A percentile compares a stretch with the other conserved stretches of the same genome.
phyloP scores from a whole-genome alignment of 345 rosid genomes.

The Eucalyptus albens region DNA sequence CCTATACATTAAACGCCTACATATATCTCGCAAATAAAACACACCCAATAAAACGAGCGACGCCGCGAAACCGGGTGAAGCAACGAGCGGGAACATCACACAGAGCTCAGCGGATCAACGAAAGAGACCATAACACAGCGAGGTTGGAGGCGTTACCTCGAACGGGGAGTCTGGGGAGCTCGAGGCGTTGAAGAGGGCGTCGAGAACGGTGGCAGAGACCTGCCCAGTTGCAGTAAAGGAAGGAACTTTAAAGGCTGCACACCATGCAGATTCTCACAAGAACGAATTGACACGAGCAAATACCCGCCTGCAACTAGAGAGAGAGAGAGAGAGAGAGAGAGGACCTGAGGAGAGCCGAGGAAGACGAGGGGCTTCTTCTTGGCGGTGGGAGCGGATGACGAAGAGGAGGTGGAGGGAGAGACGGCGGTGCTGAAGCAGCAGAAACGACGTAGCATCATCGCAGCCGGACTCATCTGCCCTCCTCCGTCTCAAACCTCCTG shows the following conservation, averaged over 20 bases:
- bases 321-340: background rate
- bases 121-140: background rate
- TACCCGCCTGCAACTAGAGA: background rate
- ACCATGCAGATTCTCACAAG: background rate
- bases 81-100: background rate
- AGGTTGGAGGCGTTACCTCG: conserved; percentile 26
- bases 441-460: conserved; percentile 55
- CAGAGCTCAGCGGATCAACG: background rate
- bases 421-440: conserved; percentile 20
- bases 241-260: background rate
- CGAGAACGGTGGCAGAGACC: conserved; percentile 81
- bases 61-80: background rate
- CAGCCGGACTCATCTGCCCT: background rate
- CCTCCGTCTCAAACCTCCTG: background rate
- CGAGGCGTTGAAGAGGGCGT: conserved; percentile 67
- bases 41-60: background rate
- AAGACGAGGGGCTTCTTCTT: conserved; percentile 75
- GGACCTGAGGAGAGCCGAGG: conserved; percentile 92
- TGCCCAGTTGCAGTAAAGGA: background rate
- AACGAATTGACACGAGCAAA: background rate
- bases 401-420: background rate
- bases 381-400: conserved; percentile 6
- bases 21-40: background rate
- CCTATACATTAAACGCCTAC: background rate
- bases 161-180: conserved; percentile 49